These are phyloP conservation scores for Sporormia fimetaria DNA, from an alignment of 495 filamentous ascomycete genomes.

Conservation along the genomic window DNA sequence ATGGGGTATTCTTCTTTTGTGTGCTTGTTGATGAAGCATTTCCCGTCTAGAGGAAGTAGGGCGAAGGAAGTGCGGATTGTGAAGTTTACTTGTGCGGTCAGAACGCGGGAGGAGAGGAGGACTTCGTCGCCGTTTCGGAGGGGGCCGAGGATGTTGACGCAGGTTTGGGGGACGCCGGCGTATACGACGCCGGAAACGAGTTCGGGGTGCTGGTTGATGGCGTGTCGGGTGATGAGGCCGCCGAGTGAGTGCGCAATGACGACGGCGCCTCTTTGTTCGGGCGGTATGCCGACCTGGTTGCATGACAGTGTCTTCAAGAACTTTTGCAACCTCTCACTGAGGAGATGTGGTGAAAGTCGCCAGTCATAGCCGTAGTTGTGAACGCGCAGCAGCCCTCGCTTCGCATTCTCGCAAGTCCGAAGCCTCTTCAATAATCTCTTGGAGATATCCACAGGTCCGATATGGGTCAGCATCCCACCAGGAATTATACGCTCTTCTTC, in stretches of 20 bases:
- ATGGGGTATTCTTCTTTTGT: constrained; percentile 73
- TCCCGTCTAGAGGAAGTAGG: constrained; percentile 77
- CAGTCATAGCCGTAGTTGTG: constrained; percentile 95
- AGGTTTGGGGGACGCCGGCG: constrained; percentile 73
- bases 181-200: constrained; percentile 81
- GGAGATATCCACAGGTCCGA: constrained; percentile 87
- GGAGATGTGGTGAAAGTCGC: constrained; percentile 72
- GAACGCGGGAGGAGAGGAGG: constrained; percentile 73
- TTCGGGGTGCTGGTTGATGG: constrained; percentile 76
- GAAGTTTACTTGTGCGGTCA: constrained; percentile 93
- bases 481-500: constrained; percentile 74
- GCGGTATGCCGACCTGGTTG: constrained; percentile 45
- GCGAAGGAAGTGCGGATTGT: constrained; percentile 76
- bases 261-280: constrained; percentile 52
- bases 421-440: constrained; percentile 69
- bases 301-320: constrained; percentile 67
- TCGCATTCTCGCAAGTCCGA: constrained; percentile 57
- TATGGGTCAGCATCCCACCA: constrained; percentile 75
- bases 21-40: constrained; percentile 74
- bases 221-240: constrained; percentile 80
- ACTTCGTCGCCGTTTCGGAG: constrained; percentile 86
- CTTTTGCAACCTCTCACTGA: constrained; percentile 54
- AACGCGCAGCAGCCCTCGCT: constrained; percentile 59
- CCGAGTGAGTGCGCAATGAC: constrained; percentile 87
- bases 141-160: constrained; percentile 84